Conservation (phyloP, 208 protist genomes). For the Wallacemonas collosoma region DNA sequence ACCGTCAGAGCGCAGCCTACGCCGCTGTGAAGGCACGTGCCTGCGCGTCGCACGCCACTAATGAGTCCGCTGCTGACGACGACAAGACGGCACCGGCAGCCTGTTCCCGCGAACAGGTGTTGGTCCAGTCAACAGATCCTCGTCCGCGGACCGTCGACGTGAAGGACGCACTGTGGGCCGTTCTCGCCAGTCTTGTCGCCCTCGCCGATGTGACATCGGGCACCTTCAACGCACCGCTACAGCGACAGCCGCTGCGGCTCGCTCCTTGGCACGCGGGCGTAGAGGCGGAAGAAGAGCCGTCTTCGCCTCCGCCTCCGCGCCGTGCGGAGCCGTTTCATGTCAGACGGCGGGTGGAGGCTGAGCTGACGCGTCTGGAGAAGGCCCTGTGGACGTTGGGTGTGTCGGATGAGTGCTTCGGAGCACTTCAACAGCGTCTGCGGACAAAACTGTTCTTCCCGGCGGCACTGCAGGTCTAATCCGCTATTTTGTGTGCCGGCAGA, state of each 20-base stretch:
- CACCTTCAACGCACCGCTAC: not conserved
- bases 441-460: not conserved
- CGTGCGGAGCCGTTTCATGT: not conserved
- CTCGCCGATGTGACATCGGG: not conserved
- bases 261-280: not conserved
- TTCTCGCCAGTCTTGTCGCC: not conserved
- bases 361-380: not conserved
- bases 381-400: not conserved
- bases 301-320: not conserved
- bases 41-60: not conserved
- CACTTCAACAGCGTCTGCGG: constrained; percentile 7
- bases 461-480: not conserved
- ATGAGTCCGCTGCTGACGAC: too few relatives aligned
- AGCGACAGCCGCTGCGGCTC: not conserved
- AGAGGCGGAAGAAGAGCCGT: too few relatives aligned
- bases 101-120: too few relatives aligned
- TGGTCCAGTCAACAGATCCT: too few relatives aligned
- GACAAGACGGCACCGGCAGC: too few relatives aligned
- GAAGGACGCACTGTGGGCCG: not conserved
- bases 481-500: not conserved
- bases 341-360: not conserved
- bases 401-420: not conserved
- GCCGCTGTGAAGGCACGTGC: not conserved
- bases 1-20: not conserved
- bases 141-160: too few relatives aligned